Percentiles rank a stretch among this genome's conserved stretches.
Conservation (phyloP, 1,139 yeast species). For the Hyphopichia khmerensis region DNA sequence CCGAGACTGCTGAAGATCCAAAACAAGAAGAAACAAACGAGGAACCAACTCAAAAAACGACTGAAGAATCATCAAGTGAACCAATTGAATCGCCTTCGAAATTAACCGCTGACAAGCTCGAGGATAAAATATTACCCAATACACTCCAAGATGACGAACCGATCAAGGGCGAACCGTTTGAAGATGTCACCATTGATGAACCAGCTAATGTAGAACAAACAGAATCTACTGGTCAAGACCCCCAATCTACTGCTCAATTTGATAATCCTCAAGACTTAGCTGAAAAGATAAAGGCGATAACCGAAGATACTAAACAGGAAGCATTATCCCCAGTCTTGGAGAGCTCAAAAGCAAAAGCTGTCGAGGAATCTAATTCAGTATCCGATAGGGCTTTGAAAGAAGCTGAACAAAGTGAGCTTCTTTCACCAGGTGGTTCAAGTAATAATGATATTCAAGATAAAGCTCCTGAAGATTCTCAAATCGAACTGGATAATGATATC, state of each 20-base stretch:
- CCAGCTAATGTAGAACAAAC: conserved; percentile 1
- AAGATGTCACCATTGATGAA: conserved; percentile 5
- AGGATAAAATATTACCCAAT: conserved; percentile 8
- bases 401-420: not conserved
- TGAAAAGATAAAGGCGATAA: conserved; percentile 1
- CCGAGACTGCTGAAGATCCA: conserved; percentile 8
- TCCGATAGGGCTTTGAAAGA: conserved; percentile 2
- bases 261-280: not conserved
- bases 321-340: not conserved
- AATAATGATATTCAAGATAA: not conserved
- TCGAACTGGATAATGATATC: not conserved
- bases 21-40: not conserved
- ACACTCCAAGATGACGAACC: conserved; percentile 14
- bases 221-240: too few species aligned
- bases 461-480: not conserved
- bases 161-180: conserved; percentile 2
- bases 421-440: not conserved
- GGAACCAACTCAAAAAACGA: not conserved
- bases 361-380: conserved; percentile 4
- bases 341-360: conserved; percentile 4
- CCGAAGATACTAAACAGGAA: conserved; percentile 2
- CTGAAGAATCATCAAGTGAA: not conserved
- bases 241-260: too few species aligned
- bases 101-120: conserved; percentile 28
- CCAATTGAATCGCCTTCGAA: not conserved